Evolutionary conservation across 306 rosid species (phyloP).

Genomic region (Acmispon strigosus): DNA sequence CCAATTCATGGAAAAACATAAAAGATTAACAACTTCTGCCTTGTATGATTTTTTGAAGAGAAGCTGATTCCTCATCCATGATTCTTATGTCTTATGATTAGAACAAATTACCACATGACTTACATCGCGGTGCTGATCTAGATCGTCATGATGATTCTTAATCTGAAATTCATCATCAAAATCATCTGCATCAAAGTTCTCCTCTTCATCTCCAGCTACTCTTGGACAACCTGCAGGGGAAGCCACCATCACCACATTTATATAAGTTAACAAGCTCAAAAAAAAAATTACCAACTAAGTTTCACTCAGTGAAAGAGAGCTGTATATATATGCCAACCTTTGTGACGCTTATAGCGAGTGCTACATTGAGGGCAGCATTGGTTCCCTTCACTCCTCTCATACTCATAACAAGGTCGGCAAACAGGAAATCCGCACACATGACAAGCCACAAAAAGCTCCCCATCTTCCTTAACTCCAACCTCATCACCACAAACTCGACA

Average conservation of each 20-base stretch:
- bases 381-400: constrained; percentile 90
- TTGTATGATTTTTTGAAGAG: no score
- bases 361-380: constrained; percentile 91
- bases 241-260: neutral
- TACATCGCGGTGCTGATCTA: constrained; percentile 21
- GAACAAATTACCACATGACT: constrained; percentile 41
- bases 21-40: neutral
- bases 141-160: constrained; percentile 35
- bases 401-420: constrained; percentile 83
- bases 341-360: constrained; percentile 82
- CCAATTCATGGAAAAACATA: neutral
- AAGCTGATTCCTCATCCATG: neutral
- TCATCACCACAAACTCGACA: constrained; percentile 91
- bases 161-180: constrained; percentile 75
- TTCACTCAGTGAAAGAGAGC: neutral
- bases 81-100: neutral
- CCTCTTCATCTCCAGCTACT: constrained; percentile 82
- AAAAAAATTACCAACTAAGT: neutral
- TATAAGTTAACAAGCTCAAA: neutral
- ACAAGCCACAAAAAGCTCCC: constrained; percentile 77
- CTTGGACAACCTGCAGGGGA: constrained; percentile 69
- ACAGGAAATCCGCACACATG: constrained; percentile 82
- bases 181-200: constrained; percentile 67
- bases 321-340: constrained; percentile 33
- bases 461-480: constrained; percentile 64